phyloP scores from a whole-genome alignment of 208 protist genomes.

The Herpetomonas tarakana region DNA sequence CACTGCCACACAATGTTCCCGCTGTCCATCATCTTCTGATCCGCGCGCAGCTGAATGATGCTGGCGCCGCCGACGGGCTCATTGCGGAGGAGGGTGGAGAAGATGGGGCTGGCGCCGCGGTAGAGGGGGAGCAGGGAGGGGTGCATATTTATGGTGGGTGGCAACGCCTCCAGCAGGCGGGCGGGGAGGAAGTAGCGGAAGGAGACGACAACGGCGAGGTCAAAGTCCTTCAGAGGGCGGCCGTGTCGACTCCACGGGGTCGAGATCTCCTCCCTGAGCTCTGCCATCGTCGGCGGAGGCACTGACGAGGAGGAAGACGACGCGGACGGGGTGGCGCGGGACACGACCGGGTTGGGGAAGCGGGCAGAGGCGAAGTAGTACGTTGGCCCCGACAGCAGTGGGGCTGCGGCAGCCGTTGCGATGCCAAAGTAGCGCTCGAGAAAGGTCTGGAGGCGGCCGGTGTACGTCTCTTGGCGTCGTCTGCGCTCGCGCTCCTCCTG shows the following conservation, averaged over 20 bases:
- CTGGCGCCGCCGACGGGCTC: slow-evolving; percentile 71
- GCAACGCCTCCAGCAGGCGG: slow-evolving; percentile 49
- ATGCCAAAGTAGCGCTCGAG: background rate
- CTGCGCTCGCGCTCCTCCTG: background rate
- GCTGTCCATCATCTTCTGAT: slow-evolving; percentile 65
- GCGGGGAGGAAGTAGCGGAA: slow-evolving; percentile 86
- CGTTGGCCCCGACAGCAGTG: background rate
- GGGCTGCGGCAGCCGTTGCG: background rate
- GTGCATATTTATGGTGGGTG: slow-evolving; percentile 86
- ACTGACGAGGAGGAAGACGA: slow-evolving; percentile 2
- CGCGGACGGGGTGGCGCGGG: background rate
- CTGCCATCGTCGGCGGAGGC: background rate
- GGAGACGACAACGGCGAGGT: slow-evolving; percentile 80
- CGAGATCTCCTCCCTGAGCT: background rate
- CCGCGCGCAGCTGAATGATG: slow-evolving; percentile 59
- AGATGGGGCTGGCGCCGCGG: slow-evolving; percentile 88
- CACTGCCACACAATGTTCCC: slow-evolving; percentile 80
- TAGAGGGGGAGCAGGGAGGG: slow-evolving; percentile 85
- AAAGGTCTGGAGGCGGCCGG: background rate
- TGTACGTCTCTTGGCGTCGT: background rate
- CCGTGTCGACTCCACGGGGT: slow-evolving; percentile 25
- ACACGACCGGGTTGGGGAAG: background rate
- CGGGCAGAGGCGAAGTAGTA: background rate
- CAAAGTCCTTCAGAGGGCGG: slow-evolving; percentile 46
- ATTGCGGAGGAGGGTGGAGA: slow-evolving; percentile 71